Base-by-base conservation (phyloP, 2,329 filamentous ascomycete genomes). In the Fusarium albosuccineum region DNA sequence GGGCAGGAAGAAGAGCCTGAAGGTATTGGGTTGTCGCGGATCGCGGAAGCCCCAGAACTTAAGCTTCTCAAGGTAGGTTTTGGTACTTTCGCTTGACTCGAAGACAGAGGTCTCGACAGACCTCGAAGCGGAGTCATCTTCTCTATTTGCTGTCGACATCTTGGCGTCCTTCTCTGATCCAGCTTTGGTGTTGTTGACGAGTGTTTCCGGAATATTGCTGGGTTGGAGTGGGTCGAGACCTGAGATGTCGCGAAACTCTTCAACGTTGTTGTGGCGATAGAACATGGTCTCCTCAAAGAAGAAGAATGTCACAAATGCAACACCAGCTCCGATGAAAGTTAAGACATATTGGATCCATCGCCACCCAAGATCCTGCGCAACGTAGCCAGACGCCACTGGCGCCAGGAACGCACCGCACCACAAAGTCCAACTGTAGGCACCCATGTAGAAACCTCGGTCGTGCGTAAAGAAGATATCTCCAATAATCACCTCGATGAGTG, bases 251-350 rank as follows among this genome's bases (percentile, higher is more conserved):
- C 42, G 26, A 9, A 59, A 27, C 5, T 57, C 62, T 2, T 45
- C 49, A 16, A 57, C 33, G 5, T 11, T 41, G 22, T 22, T 45
- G 7, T 60, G 50, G 6, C 69, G 62, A 45, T 66, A 68, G 48
- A 62, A 72, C 63, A 71, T 74, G 0, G 72, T 74, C 48, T 74
- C 71, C 13, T 73, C 70, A 9, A 73, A 70, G 61, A 72, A 66
- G 44, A 74, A 68, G 14, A 70, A 71, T 0, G 68, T 69, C 0
- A 64, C 17, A 5, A 73, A 16, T 3, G 64, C 55, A 2, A 65
- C 45, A 0, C 17, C 58, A 4, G 51, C 60, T 26, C 69, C 66
- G 1, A 73, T 62, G 5, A 68, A 60, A 0, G 71, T 46, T 14
- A 70, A 44, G 16, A 73, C 67, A 41, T 72, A 73, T 49, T 73